Evolutionary conservation across 177 flowering plant species (phyloP), one percentile per base, ranked within the genome.

Genomic region (Vitis hybrid): DNA sequence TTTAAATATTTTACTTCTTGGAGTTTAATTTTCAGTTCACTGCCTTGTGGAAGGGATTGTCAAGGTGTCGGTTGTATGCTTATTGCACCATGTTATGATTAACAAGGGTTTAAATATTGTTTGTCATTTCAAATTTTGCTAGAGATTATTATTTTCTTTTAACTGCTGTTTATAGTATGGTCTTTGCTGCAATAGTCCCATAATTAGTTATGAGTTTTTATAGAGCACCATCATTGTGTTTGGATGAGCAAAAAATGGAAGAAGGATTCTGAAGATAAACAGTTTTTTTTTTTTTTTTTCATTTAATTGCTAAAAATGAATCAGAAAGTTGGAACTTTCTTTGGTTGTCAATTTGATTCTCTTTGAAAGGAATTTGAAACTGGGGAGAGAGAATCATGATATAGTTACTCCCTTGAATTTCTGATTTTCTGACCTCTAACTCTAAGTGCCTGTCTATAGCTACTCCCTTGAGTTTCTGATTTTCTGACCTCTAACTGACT

Each of bases 21-120:
- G 16, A 65, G 14, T 50, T 73, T 13, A 62, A 61, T 20, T 59
- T 12, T 53, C 60, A 19, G 51, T 22, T 2, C 59, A 14, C 34
- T 66, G 18, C 14, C 70, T 11, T 59, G 69, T 10, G 11, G 56
- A 69, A 68, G 22, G 57, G 52, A 60, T 26, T 60, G 1, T 55
- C 7, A 31, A 34, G 19, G 53, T 22, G 8, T 53, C 34, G 3
- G 8, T 31, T 29, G 3, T 51, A 39, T 52, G 16, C 29, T 55
- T 63, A 15, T 71, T 63, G 39, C 45, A 20, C 65, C 50, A 55
- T 56, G 26, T 45, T 59, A 13, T 65, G 57, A 3, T 10, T 50
- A 49, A 56, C 52, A 54, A 55, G 51, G 53, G 26, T 34, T 50
- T 64, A 64, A n/a, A n/a, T 39, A 10, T 39, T n/a, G 29, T 52